Base-by-base conservation (phyloP, 2,329 filamentous ascomycete genomes). In the Hirsutella rhossiliensis region DNA sequence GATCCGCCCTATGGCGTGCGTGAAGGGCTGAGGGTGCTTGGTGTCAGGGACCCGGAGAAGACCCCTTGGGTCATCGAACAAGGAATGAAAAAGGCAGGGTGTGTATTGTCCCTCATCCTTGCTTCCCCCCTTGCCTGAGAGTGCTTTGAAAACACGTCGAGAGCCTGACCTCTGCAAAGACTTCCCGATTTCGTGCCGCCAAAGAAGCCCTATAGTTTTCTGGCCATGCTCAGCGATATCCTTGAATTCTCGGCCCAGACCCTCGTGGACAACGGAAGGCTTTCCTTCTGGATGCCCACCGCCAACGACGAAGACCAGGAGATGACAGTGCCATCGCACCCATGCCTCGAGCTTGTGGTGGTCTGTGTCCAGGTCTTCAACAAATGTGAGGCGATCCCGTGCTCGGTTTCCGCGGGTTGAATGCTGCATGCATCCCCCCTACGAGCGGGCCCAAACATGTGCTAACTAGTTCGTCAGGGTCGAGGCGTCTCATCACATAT, bases 211-310 rank as follows among this genome's bases (percentile, higher is more conserved):
- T 98, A 98, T 62, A 87, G 87, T 53, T 97, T 98, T 60, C 71
- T 84, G 34, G 83, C 86, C 6, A 88, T 98, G 78, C 73, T 96
- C 18, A 81, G 88, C 55, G 88, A 97, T 59, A 87, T 98, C 43
- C 73, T 97, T 6, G 74, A 80, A 18, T 97, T 98, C 56, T 81
- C 87, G 5, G 75, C 80, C 1, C 69, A 76, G 12, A 86, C 82
- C 1, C 71, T 98, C 1, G 85, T 95, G 8, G 80, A 87, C 43
- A 66, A 78, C 49, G 92, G 87, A 0, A 73, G 92, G 27, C 62
- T 98, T 11, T 86, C 84, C 8, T 94, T 98, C 69, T 98, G 92
- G 92, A 94, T 97, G 86, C 92, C 92, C 0, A 94, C 88, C 0
- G 82, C 87, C 27, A 88, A 87, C 56, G 76, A 87, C 52, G 76